Conservation (phyloP, 2,329 filamentous ascomycete genomes). For the Sphaceloma murrayae region DNA sequence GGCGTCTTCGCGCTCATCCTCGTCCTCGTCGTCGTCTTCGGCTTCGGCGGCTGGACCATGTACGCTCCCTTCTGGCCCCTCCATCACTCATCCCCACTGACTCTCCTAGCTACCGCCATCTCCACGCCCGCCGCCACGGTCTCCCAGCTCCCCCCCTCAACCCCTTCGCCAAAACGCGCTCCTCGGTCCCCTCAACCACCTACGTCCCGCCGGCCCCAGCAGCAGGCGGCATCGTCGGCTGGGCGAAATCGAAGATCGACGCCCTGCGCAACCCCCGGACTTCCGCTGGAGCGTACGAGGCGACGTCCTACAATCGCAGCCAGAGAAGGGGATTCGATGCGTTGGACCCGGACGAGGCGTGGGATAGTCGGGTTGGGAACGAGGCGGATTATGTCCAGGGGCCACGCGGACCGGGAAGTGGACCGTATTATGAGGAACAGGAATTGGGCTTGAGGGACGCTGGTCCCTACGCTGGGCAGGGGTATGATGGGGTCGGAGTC, state of each 20-base stretch:
- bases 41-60: slow-evolving; percentile 56
- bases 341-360: slow-evolving; percentile 74
- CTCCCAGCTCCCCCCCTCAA: slow-evolving; percentile 63
- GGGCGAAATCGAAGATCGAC: slow-evolving; percentile 59
- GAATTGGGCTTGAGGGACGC: slow-evolving; percentile 52
- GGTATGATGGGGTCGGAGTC: slow-evolving; percentile 29
- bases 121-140: slow-evolving; percentile 63
- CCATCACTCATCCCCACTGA: slow-evolving; percentile 17
- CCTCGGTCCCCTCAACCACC: slow-evolving; percentile 22
- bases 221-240: slow-evolving; percentile 57
- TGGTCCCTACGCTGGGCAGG: slow-evolving; percentile 33
- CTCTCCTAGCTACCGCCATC: slow-evolving; percentile 49
- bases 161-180: slow-evolving; percentile 48
- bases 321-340: slow-evolving; percentile 48
- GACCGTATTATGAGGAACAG: slow-evolving; percentile 66
- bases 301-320: slow-evolving; percentile 24
- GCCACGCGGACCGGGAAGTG: slow-evolving; percentile 43
- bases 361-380: slow-evolving; percentile 69
- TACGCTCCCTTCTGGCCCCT: slow-evolving; percentile 20
- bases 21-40: slow-evolving; percentile 52
- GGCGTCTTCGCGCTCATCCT: slow-evolving; percentile 62
- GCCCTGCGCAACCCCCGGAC: slow-evolving; percentile 56
- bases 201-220: slow-evolving; percentile 46
- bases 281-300: slow-evolving; percentile 47
- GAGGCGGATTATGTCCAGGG: slow-evolving; percentile 47